Evolutionary conservation across 306 rosid species (phyloP).

Genomic region (Vachellia pachyceras): DNA sequence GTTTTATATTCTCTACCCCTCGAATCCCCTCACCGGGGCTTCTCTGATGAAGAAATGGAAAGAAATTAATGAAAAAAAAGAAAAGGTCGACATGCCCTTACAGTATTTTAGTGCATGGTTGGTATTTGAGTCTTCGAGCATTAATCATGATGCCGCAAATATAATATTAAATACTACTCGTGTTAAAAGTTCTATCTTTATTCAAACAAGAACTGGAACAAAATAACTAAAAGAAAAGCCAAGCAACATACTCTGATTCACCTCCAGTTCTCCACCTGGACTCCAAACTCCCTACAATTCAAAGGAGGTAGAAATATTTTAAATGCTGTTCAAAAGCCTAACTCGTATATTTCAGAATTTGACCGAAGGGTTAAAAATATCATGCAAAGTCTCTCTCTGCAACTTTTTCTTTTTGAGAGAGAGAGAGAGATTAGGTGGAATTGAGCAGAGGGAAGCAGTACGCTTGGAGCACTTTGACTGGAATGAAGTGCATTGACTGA

Average conservation of each 20-base stretch:
- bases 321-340: neutral
- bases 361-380: neutral
- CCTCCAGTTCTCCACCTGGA: neutral
- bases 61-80: neutral
- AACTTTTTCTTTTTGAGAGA: neutral
- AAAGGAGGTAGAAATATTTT: neutral
- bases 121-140: neutral
- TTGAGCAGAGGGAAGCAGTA: neutral
- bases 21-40: neutral
- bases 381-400: neutral
- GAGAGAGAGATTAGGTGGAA: neutral
- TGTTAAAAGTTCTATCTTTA: neutral
- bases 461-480: neutral
- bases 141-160: neutral
- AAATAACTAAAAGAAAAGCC: neutral
- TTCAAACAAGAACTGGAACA: conserved; percentile 11
- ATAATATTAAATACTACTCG: neutral
- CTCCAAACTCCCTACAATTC: neutral
- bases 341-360: too few relatives aligned
- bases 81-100: neutral
- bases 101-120: neutral
- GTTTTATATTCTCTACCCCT: neutral
- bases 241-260: neutral
- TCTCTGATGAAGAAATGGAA: neutral
- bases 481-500: neutral